phyloP scores from a whole-genome alignment of 2,329 filamentous ascomycete species.

The Blastomyces emzantsi region DNA sequence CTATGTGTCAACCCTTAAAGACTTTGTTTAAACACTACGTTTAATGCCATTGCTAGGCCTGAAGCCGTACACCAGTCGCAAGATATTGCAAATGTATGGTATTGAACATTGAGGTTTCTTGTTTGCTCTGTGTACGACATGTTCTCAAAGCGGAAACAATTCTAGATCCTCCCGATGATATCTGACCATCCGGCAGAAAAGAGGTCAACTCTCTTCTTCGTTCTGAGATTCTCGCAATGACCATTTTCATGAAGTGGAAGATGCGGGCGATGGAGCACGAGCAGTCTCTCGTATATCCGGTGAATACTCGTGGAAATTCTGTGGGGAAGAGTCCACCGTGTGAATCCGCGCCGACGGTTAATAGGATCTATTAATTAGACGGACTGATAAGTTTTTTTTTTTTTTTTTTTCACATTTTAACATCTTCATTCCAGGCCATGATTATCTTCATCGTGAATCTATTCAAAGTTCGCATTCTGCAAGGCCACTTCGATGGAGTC shows the following conservation, averaged over 20 bases:
- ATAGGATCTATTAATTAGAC: neutral
- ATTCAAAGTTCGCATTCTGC: neutral
- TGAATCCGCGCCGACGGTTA: no score
- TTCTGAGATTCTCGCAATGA: constrained; percentile 6
- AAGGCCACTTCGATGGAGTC: constrained; percentile 5
- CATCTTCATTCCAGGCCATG: neutral
- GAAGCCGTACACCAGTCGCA: neutral
- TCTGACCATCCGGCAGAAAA: neutral
- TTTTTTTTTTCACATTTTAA: no score
- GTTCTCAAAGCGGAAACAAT: constrained; percentile 5
- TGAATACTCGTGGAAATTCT: neutral
- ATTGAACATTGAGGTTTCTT: neutral
- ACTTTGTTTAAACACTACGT: neutral
- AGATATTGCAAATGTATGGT: neutral
- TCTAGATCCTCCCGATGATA: neutral
- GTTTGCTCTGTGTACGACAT: neutral
- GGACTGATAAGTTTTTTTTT: neutral
- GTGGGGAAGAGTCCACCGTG: neutral
- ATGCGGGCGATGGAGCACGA: neutral
- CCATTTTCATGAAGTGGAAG: constrained; percentile 4
- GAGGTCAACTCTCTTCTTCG: neutral
- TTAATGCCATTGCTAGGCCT: neutral
- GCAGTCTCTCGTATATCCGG: constrained; percentile 1
- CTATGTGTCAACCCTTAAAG: neutral
- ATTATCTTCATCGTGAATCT: constrained; percentile 6